Evolutionary conservation across 2,329 filamentous ascomycete species (phyloP), one percentile per base, ranked within the genome.

Genomic region (Neophaeococcomyces aloes): DNA sequence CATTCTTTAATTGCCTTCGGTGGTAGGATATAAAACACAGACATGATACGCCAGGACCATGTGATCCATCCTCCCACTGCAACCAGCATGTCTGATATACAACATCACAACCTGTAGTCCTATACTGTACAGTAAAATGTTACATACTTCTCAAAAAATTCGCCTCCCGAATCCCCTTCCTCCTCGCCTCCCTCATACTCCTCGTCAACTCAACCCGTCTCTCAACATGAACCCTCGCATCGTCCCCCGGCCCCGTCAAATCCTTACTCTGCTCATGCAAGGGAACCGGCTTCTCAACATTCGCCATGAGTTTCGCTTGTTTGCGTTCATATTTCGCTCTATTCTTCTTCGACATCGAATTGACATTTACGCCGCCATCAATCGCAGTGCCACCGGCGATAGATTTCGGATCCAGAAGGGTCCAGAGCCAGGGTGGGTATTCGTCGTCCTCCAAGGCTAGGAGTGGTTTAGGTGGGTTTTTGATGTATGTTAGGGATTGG

Each of bases 371-470:
- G 13, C 39, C 39, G 17, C 35, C 51, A 48, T 67, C 65, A 30
- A 66, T 61, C 40, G 61, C 61, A 45, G 56, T 47, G 14, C 58
- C 54, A 4, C 48, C 53, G 38, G 60, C 60, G 19, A 60, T 51
- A 36, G 59, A 61, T 44, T 55, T 58, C n/a, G 53, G 57, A 39
- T 66, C 64, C 46, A 69, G 50, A 3, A 70, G 53, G 3, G 51
- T 57, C 67, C 67, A 70, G 42, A 70, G 48, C 67, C 67, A 70
- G 11, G 67, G 62, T 11, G 67, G 67, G 50, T 70, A 70, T 50
- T 69, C 67, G 32, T 60, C 57, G 49, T 70, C 67, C 44, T 70
- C 66, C 54, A 62, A 48, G 10, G 67, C 67, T 39, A 67, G 42
- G 18, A 68, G 48, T 29, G 66, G 63, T 23, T 38, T 33, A 5